Evolutionary conservation across 805 yeast genomes (phyloP).

Genomic region (Candida peoriensis): DNA sequence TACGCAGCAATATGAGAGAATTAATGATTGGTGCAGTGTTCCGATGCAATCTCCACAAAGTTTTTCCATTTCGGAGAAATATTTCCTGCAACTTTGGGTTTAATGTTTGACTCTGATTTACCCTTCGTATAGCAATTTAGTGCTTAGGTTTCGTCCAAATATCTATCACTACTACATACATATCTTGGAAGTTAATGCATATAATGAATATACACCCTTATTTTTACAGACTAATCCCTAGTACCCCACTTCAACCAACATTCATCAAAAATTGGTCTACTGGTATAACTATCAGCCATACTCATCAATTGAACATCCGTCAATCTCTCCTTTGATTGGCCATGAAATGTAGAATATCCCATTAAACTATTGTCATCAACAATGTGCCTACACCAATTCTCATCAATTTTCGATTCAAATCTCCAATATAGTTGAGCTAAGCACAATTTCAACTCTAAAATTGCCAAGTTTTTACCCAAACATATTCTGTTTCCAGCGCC

Average conservation of each 20-base stretch:
- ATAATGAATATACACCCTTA: too few species aligned
- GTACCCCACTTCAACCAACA: slow-evolving; percentile 38
- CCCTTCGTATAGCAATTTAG: too few species aligned
- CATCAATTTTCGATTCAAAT: slow-evolving; percentile 33
- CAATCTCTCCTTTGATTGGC: slow-evolving; percentile 8
- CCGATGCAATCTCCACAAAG: too few species aligned
- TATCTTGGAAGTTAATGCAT: too few species aligned
- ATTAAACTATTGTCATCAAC: slow-evolving; percentile 18
- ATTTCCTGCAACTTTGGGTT: too few species aligned
- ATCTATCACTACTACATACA: too few species aligned
- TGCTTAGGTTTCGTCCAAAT: too few species aligned
- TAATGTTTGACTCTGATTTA: too few species aligned
- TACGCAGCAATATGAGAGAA: too few species aligned
- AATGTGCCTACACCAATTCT: slow-evolving; percentile 39
- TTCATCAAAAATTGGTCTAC: slow-evolving; percentile 46
- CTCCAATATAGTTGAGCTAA: slow-evolving; percentile 50
- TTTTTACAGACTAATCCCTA: too few species aligned
- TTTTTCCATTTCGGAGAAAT: too few species aligned
- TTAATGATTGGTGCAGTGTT: too few species aligned
- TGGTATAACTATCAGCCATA: slow-evolving; percentile 53
- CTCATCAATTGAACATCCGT: slow-evolving; percentile 46
- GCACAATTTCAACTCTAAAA: slow-evolving; percentile 58
- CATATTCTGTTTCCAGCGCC: slow-evolving; percentile 76
- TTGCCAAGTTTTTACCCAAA: slow-evolving; percentile 63
- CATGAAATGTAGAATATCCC: slow-evolving; percentile 17